A percentile compares a stretch with the other conserved stretches of the same genome.
Evolutionary conservation across 352 stramenopile species (phyloP).

Genomic region (Phytopythium sindhum): DNA sequence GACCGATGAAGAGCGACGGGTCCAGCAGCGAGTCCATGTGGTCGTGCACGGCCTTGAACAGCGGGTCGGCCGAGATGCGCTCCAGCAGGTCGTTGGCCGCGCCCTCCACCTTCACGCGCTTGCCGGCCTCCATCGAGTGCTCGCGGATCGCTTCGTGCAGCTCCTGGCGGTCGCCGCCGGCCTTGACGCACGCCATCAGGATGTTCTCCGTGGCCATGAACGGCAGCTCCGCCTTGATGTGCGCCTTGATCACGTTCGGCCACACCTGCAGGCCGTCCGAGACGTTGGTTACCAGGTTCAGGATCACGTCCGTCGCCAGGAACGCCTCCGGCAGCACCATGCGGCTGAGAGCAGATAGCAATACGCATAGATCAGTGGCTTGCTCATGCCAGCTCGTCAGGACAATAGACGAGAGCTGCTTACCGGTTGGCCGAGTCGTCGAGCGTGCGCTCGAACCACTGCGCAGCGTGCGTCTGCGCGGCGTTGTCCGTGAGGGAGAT

Average conservation of each 20-base stretch:
- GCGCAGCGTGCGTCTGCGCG: slow-evolving; percentile 95
- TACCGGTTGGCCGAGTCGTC: slow-evolving; percentile 98
- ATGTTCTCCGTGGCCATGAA: slow-evolving; percentile 99
- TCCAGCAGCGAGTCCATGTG: slow-evolving; percentile 95
- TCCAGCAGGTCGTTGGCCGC: slow-evolving; percentile 97
- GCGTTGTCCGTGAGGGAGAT: slow-evolving; percentile 97
- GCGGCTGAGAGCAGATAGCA: slow-evolving; percentile 37
- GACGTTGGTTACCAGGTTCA: slow-evolving; percentile 97
- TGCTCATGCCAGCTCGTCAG: not conserved
- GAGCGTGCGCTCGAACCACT: slow-evolving; percentile 99
- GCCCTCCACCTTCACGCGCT: slow-evolving; percentile 97
- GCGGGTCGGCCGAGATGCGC: slow-evolving; percentile 92
- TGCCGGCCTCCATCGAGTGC: slow-evolving; percentile 97
- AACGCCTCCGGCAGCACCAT: slow-evolving; percentile 98
- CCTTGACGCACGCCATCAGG: slow-evolving; percentile 98
- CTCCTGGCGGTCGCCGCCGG: slow-evolving; percentile 95
- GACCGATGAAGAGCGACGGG: slow-evolving; percentile 96
- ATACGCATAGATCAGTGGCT: slow-evolving; percentile 1
- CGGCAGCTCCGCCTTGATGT: slow-evolving; percentile 97
- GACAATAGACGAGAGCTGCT: slow-evolving; percentile 2
- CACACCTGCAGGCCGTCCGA: slow-evolving; percentile 95
- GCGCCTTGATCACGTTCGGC: slow-evolving; percentile 95
- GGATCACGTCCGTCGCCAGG: slow-evolving; percentile 96
- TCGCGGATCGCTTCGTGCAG: slow-evolving; percentile 98
- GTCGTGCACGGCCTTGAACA: slow-evolving; percentile 95